phyloP scores from a whole-genome alignment of 2,329 filamentous ascomycete species.

The Phymatotrichopsis omnivora region DNA sequence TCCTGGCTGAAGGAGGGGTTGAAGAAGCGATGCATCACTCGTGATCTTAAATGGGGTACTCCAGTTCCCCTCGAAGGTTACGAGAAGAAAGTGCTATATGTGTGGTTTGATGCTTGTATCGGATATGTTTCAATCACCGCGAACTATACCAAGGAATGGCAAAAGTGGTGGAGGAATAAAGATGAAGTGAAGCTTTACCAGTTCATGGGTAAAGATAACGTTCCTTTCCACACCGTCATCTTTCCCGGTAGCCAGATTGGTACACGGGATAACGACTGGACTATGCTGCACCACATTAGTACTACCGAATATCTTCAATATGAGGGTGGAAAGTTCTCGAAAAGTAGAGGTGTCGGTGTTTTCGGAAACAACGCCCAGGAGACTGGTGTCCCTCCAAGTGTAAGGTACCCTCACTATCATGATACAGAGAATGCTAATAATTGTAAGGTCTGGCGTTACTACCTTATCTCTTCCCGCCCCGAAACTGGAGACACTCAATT shows the following conservation, averaged over 20 bases:
- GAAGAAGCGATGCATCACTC: conserved; percentile 76
- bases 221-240: conserved; percentile 79
- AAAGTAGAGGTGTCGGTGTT: conserved; percentile 78
- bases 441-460: conserved; percentile 60
- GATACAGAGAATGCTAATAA: background rate
- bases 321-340: conserved; percentile 84
- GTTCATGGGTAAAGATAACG: conserved; percentile 91
- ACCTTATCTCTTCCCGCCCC: conserved; percentile 73
- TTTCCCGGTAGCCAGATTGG: conserved; percentile 83
- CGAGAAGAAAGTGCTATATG: conserved; percentile 76
- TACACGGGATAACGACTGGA: conserved; percentile 68
- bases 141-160: conserved; percentile 79
- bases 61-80: conserved; percentile 49
- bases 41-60: conserved; percentile 81
- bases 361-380: conserved; percentile 85
- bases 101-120: conserved; percentile 88
- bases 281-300: conserved; percentile 75
- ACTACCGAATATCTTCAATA: conserved; percentile 88
- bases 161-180: conserved; percentile 88
- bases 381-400: conserved; percentile 70
- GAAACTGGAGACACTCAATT: conserved; percentile 83
- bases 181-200: conserved; percentile 83
- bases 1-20: conserved; percentile 77
- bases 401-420: conserved; percentile 35
- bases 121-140: conserved; percentile 93